phyloP scores from a whole-genome alignment of 23 red algal genomes.

The Cyanidioschyzon merolae region DNA sequence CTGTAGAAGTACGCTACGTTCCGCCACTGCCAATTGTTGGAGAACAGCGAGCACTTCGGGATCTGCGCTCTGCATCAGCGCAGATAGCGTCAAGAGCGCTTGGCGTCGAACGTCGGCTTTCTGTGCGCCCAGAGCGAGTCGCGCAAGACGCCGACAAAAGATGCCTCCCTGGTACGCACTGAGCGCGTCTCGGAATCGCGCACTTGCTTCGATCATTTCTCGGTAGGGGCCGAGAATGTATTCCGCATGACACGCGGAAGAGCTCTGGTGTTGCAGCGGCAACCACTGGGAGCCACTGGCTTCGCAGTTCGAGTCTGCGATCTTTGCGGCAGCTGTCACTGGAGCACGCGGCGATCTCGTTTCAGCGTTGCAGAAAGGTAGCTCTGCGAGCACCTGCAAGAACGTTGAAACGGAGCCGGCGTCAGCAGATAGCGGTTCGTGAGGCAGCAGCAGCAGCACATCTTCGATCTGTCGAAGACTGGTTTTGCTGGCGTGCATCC shows the following conservation, averaged over 20 bases:
- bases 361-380: conserved; percentile 50
- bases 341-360: conserved; percentile 49
- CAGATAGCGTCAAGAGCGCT: background rate
- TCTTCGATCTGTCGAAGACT: background rate
- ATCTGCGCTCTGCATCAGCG: background rate
- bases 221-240: conserved; percentile 63
- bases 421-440: background rate
- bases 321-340: conserved; percentile 29
- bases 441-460: background rate
- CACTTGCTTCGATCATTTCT: conserved; percentile 38
- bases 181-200: conserved; percentile 30
- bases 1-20: background rate
- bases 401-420: background rate
- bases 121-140: background rate
- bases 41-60: conserved; percentile 3
- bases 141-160: background rate
- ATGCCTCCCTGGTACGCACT: conserved; percentile 12
- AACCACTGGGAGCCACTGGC: conserved; percentile 23
- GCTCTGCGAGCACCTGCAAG: conserved; percentile 40
- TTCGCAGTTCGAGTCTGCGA: conserved; percentile 20
- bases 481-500: conserved; percentile 1
- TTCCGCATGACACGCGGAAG: conserved; percentile 21
- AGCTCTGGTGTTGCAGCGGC: background rate
- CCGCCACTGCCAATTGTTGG: background rate
- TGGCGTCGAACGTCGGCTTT: conserved; percentile 15